Percentiles rank a stretch among this genome's conserved stretches.
Evolutionary conservation across 73 alveolate genomes (phyloP).

Genomic region (Urostyla sp.): DNA sequence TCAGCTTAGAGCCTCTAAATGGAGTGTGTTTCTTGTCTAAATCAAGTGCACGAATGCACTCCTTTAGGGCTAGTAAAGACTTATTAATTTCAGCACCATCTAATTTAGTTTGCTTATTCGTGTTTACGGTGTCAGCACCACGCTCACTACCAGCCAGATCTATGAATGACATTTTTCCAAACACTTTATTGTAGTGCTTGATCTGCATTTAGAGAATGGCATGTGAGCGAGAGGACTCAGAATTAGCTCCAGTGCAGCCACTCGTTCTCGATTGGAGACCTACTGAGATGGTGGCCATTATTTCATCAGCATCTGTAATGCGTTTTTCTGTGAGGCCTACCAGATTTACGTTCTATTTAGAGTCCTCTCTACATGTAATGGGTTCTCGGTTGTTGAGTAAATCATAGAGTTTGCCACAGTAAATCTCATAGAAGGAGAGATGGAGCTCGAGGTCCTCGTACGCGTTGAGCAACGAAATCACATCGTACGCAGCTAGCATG

Average conservation of each 20-base stretch:
- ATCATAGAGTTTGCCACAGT: slow-evolving; percentile 83
- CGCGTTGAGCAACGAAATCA: slow-evolving; percentile 6
- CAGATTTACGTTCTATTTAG: slow-evolving; percentile 63
- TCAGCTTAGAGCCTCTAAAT: slow-evolving; percentile 98
- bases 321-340: slow-evolving; percentile 87
- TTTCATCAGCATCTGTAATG: slow-evolving; percentile 78
- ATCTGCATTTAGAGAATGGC: slow-evolving; percentile 91
- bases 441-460: slow-evolving; percentile 60
- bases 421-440: slow-evolving; percentile 87
- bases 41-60: slow-evolving; percentile 99
- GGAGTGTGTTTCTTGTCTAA: slow-evolving; percentile 98
- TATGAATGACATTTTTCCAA: slow-evolving; percentile 96
- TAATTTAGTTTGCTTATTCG: slow-evolving; percentile 95
- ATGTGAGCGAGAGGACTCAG: slow-evolving; percentile 95
- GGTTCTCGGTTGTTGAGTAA: slow-evolving; percentile 72
- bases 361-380: slow-evolving; percentile 82
- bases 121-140: slow-evolving; percentile 99
- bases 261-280: slow-evolving; percentile 93
- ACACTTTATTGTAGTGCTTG: slow-evolving; percentile 76
- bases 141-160: slow-evolving; percentile 99
- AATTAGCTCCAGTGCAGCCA: slow-evolving; percentile 97
- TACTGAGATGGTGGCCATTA: slow-evolving; percentile 84
- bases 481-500: slow-evolving; percentile 69
- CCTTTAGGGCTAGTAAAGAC: slow-evolving; percentile 98
- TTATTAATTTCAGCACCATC: slow-evolving; percentile 99